Conservation (phyloP, 2,329 filamentous ascomycete species). For the Talaromyces atroroseus region DNA sequence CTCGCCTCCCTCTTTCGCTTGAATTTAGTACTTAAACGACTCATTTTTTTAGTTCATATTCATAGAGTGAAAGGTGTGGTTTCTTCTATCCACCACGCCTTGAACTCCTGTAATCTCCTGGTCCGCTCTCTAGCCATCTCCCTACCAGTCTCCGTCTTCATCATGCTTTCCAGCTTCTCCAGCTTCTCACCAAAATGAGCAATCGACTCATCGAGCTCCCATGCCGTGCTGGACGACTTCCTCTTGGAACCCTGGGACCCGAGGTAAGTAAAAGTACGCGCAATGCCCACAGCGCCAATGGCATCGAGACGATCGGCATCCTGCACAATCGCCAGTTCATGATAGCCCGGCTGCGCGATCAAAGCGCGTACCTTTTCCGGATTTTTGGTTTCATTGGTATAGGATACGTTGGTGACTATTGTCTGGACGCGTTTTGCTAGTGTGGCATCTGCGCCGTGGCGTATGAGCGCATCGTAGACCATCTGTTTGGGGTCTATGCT, state of each 20-base stretch:
- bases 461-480: constrained; percentile 24
- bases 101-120: constrained; percentile 45
- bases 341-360: constrained; percentile 52
- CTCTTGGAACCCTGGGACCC: constrained; percentile 47
- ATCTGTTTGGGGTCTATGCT: constrained; percentile 25
- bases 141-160: constrained; percentile 54
- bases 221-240: constrained; percentile 18
- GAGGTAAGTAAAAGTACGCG: constrained; percentile 68
- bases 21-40: neutral
- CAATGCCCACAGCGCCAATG: constrained; percentile 80
- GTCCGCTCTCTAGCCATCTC: constrained; percentile 46
- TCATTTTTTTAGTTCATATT: neutral
- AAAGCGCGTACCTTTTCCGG: constrained; percentile 55
- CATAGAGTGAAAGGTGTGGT: constrained; percentile 16
- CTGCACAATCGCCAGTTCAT: constrained; percentile 79
- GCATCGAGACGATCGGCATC: constrained; percentile 92
- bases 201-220: constrained; percentile 60
- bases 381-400: constrained; percentile 64
- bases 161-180: constrained; percentile 55
- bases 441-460: constrained; percentile 47
- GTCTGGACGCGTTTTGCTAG: constrained; percentile 64
- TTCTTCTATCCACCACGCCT: constrained; percentile 53
- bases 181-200: constrained; percentile 75
- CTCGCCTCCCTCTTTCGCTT: neutral
- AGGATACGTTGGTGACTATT: constrained; percentile 73